These are phyloP conservation scores for Pseudonitzschia delicatissima DNA, from an alignment of 108 stramenopile genomes.

Conservation along the genomic window DNA sequence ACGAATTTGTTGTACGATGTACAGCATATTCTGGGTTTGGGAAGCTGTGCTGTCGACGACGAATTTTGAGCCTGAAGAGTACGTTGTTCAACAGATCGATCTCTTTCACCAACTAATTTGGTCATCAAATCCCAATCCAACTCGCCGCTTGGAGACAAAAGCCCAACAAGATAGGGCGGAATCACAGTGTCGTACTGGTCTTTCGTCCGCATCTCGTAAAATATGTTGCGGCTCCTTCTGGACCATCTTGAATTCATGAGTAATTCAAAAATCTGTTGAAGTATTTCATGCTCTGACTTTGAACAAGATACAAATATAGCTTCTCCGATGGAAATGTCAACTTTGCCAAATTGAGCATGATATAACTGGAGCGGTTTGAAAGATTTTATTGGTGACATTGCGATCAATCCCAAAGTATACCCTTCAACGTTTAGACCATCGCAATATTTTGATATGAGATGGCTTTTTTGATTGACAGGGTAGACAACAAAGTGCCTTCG, in stretches of 20 bases:
- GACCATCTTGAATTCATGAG: constrained; percentile 55
- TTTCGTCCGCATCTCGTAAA: constrained; percentile 25
- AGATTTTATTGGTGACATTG: constrained; percentile 14
- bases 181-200: constrained; percentile 14
- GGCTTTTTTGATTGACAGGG: constrained; percentile 16
- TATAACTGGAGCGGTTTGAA: constrained; percentile 15
- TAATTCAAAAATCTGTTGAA: constrained; percentile 30
- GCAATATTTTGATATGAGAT: constrained; percentile 16
- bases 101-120: constrained; percentile 30
- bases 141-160: constrained; percentile 19
- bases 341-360: constrained; percentile 44
- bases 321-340: constrained; percentile 24
- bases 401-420: constrained; percentile 29
- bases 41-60: neutral
- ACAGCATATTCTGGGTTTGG: constrained; percentile 36
- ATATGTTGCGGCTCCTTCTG: constrained; percentile 19
- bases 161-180: constrained; percentile 40
- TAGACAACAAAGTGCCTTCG: constrained; percentile 26
- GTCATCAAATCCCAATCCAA: constrained; percentile 48
- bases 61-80: constrained; percentile 15
- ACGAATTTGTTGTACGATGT: constrained; percentile 28
- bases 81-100: constrained; percentile 32
- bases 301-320: constrained; percentile 4
- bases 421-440: constrained; percentile 13
- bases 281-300: constrained; percentile 10